Evolutionary conservation across 306 rosid genomes (phyloP).

Genomic region (Malus sieversii): DNA sequence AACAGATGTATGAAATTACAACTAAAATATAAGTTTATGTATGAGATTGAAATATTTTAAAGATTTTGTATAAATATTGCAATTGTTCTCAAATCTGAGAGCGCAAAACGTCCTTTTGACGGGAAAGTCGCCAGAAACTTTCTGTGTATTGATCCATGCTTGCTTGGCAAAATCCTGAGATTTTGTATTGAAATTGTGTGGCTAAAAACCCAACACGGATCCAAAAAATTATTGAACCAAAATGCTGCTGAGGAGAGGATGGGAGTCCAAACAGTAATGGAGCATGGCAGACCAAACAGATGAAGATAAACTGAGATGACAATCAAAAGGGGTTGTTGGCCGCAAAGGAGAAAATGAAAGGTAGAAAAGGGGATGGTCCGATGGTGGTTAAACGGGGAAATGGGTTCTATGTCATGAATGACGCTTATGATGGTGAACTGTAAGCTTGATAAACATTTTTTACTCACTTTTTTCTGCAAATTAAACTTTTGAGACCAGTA

Average conservation of each 20-base stretch:
- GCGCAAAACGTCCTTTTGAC: not conserved
- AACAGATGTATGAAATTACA: too few species aligned
- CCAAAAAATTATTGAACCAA: not conserved
- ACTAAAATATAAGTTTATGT: too few species aligned
- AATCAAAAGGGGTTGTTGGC: not conserved
- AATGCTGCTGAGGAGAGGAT: not conserved
- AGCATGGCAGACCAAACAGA: not conserved
- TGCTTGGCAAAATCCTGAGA: not conserved
- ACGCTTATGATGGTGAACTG: not conserved
- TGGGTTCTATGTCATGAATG: not conserved
- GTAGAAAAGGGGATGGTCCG: not conserved
- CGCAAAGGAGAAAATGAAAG: not conserved
- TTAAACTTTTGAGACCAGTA: too few species aligned
- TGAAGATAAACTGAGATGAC: not conserved
- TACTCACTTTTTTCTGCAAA: too few species aligned
- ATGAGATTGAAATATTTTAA: too few species aligned
- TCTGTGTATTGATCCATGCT: not conserved
- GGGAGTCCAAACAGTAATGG: not conserved
- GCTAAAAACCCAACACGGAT: not conserved
- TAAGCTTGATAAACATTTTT: too few species aligned
- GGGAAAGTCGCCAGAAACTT: not conserved
- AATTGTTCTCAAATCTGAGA: too few species aligned
- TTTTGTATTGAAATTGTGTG: not conserved
- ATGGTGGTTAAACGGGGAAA: not conserved
- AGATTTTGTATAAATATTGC: too few species aligned